Conservation (phyloP, 2,329 filamentous ascomycete genomes). For the Cladosporium sphaerospermum region DNA sequence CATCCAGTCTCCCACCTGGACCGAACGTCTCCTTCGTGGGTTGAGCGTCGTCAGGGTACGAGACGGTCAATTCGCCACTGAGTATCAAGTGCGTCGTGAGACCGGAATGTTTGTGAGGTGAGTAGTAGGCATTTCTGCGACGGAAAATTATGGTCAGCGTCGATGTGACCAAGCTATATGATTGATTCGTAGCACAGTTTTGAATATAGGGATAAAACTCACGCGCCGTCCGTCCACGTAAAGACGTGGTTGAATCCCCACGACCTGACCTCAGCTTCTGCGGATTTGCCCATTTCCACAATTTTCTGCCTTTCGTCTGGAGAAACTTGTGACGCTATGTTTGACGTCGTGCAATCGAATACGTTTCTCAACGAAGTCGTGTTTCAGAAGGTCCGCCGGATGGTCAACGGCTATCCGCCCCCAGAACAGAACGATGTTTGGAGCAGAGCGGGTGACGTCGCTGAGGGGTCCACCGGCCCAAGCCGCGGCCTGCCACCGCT, state of each 20-base stretch:
- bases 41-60: conserved; percentile 55
- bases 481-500: too few species aligned
- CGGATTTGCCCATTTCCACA: conserved; percentile 14
- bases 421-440: too few species aligned
- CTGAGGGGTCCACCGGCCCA: too few species aligned
- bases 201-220: conserved; percentile 30
- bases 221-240: conserved; percentile 67
- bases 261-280: conserved; percentile 56
- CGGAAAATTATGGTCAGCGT: too few species aligned
- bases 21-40: conserved; percentile 54
- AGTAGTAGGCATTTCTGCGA: conserved; percentile 60
- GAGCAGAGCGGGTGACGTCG: too few species aligned
- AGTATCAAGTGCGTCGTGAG: conserved; percentile 66
- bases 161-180: too few species aligned
- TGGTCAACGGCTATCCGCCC: not conserved
- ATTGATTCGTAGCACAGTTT: too few species aligned
- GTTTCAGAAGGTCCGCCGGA: not conserved
- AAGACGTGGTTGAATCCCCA: conserved; percentile 67
- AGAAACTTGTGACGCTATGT: not conserved
- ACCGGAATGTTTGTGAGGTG: conserved; percentile 58
- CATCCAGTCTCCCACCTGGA: conserved; percentile 58
- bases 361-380: not conserved
- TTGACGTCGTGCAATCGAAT: not conserved
- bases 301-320: not conserved
- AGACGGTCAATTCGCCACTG: conserved; percentile 58